Evolutionary conservation across 306 rosid species (phyloP).

Genomic region (Quercus cerris): DNA sequence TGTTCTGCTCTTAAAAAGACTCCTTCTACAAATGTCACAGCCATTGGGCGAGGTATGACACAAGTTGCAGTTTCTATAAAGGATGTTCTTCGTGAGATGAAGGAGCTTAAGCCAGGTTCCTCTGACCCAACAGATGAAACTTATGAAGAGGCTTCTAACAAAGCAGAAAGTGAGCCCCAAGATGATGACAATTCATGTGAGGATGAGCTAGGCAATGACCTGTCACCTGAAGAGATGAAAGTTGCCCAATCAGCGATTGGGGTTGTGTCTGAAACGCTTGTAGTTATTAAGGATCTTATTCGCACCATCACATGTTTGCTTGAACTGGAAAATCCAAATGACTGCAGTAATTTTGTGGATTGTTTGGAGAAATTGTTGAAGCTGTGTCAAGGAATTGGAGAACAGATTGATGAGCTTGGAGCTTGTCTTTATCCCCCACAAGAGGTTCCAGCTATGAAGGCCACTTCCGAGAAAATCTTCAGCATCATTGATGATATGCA

Average conservation of each 20-base stretch:
- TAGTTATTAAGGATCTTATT: slow-evolving; percentile 65
- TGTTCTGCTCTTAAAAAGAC: slow-evolving; percentile 75
- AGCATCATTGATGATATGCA: slow-evolving; percentile 49
- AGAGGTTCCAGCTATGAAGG: slow-evolving; percentile 51
- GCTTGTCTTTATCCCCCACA: slow-evolving; percentile 95
- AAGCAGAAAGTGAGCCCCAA: slow-evolving; percentile 24
- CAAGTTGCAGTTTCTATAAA: slow-evolving; percentile 81
- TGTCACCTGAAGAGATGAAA: slow-evolving; percentile 85
- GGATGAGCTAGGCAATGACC: slow-evolving; percentile 76
- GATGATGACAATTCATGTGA: slow-evolving; percentile 47
- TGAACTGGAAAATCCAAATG: slow-evolving; percentile 57
- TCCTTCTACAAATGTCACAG: slow-evolving; percentile 74
- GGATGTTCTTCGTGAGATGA: slow-evolving; percentile 94
- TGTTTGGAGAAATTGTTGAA: slow-evolving; percentile 75
- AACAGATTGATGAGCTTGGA: slow-evolving; percentile 82
- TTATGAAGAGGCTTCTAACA: slow-evolving; percentile 18
- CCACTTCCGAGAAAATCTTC: slow-evolving; percentile 49
- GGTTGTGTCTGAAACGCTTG: slow-evolving; percentile 59
- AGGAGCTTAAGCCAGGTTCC: slow-evolving; percentile 71
- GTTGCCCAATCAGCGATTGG: slow-evolving; percentile 53
- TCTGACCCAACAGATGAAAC: slow-evolving; percentile 36
- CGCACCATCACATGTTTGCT: slow-evolving; percentile 72
- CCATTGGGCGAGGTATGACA: slow-evolving; percentile 81
- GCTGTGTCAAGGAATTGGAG: slow-evolving; percentile 60
- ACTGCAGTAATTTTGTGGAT: slow-evolving; percentile 42